Evolutionary conservation across 208 protist genomes (phyloP), one percentile per base, ranked within the genome.

Genomic region (Crithidia expoeki): DNA sequence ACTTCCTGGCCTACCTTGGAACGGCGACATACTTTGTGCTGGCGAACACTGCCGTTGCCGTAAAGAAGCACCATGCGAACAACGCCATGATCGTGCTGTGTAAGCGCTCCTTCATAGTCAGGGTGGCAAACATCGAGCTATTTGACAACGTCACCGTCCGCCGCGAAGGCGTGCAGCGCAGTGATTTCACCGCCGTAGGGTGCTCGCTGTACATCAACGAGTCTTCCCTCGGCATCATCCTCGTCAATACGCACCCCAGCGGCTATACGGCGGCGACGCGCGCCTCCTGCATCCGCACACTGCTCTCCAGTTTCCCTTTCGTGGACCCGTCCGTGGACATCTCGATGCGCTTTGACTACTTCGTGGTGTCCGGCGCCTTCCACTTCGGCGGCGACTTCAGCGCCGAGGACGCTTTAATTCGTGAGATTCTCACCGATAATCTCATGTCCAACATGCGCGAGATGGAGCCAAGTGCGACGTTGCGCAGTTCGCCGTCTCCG

Each of bases 391-490:
- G 64, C 53, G 77, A 79, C 49, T 89, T 85, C 51, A 80, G 65
- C n/a, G 62, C 49, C 14, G 68, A 83, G 3, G 90, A 95, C 62
- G 64, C 76, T 27, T 74, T 95, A 16, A 58, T 81, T 12, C 47
- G 76, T 4, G 80, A 93, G 44, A 92, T 95, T 12, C 70, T 76
- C 17, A 21, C 76, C 0, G 64, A 77, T 50, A 88, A 92, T 65
- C 44, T 93, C 33, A 78, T 93, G 74, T 89, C 82, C 2, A 83
- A 85, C 52, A 82, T 89, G 80, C 57, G 66, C 28, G 90, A 95
- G 62, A 79, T 74, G 34, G 60, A 79, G 32, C 81, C 83, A n/a
- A 85, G 66, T n/a, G 17, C 60, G 19, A 44, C 82, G 10, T 77
- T 94, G 27, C 27, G 61, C 36, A 64, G 67, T 32, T 46, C 74